Conservation (phyloP, 345 rosid genomes). For the Mangifera indica region DNA sequence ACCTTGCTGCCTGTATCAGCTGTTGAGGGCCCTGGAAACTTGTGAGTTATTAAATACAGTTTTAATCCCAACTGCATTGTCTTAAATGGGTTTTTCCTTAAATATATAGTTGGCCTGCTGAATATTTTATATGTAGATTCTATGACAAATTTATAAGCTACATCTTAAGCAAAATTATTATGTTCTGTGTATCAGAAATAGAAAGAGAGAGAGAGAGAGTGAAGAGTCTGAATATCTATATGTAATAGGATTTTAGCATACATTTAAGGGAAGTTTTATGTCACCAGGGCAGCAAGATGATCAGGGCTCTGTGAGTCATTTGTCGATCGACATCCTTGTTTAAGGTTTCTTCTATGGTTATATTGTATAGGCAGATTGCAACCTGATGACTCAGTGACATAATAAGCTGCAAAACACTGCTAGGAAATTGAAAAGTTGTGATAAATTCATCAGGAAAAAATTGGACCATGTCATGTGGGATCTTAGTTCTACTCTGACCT, state of each 20-base stretch:
- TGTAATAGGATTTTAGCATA: neutral
- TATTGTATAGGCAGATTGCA: neutral
- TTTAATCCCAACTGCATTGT: neutral
- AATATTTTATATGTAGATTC: neutral
- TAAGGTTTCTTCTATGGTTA: neutral
- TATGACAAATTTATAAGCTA: neutral
- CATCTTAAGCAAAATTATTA: neutral
- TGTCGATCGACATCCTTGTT: neutral
- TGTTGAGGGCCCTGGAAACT: conserved; percentile 78
- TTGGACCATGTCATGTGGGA: neutral
- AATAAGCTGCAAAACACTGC: neutral
- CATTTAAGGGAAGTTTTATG: neutral
- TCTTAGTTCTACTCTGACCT: neutral
- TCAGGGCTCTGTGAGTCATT: neutral
- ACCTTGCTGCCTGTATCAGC: conserved; percentile 65
- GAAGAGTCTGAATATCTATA: neutral
- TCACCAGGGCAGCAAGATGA: neutral
- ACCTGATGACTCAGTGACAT: neutral
- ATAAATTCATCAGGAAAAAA: neutral
- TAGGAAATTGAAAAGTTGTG: neutral
- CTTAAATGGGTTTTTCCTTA: neutral
- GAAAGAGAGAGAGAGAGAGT: conserved; percentile 1
- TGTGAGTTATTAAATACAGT: conserved; percentile 44
- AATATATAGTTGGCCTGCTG: neutral
- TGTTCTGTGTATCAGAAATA: neutral